Conservation (phyloP, 768 basidiomycete species). For the Pilatotrama ljubarskyi region DNA sequence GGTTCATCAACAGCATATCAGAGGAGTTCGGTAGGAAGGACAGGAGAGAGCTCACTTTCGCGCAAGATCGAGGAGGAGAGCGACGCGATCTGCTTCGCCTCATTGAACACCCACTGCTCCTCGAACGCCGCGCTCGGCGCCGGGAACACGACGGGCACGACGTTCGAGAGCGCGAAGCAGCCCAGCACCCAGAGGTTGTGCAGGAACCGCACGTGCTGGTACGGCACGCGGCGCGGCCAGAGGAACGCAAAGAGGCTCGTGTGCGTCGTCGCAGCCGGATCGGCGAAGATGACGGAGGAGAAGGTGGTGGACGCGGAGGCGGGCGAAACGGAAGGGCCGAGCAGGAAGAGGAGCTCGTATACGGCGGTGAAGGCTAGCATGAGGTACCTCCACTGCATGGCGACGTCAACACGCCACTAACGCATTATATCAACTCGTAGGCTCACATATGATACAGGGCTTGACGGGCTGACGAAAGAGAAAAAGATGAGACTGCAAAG, state of each 20-base stretch:
- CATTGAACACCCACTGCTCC: conserved; percentile 24
- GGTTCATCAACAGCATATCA: neutral
- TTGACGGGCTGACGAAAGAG: conserved; percentile 60
- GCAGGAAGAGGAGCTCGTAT: conserved; percentile 63
- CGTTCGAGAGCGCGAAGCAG: conserved; percentile 68
- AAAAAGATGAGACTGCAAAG: conserved; percentile 58
- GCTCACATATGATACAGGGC: conserved; percentile 65
- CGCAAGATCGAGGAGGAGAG: conserved; percentile 49
- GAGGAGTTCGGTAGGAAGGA: neutral
- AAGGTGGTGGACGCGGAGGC: conserved; percentile 25
- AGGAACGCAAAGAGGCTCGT: conserved; percentile 37
- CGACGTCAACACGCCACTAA: neutral
- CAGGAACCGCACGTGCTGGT: conserved; percentile 76
- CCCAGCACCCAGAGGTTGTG: conserved; percentile 77
- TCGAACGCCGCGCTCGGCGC: conserved; percentile 30
- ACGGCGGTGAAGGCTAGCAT: conserved; percentile 63
- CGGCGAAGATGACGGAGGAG: conserved; percentile 32
- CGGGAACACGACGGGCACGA: conserved; percentile 68
- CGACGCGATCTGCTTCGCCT: conserved; percentile 43
- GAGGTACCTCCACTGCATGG: conserved; percentile 75
- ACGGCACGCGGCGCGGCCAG: conserved; percentile 67
- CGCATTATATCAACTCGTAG: too few relatives aligned
- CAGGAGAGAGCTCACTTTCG: conserved; percentile 44
- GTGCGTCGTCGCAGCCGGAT: conserved; percentile 11
- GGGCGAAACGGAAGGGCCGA: conserved; percentile 53